phyloP scores from a whole-genome alignment of 768 basidiomycete genomes.

The Arthromyces matolae region DNA sequence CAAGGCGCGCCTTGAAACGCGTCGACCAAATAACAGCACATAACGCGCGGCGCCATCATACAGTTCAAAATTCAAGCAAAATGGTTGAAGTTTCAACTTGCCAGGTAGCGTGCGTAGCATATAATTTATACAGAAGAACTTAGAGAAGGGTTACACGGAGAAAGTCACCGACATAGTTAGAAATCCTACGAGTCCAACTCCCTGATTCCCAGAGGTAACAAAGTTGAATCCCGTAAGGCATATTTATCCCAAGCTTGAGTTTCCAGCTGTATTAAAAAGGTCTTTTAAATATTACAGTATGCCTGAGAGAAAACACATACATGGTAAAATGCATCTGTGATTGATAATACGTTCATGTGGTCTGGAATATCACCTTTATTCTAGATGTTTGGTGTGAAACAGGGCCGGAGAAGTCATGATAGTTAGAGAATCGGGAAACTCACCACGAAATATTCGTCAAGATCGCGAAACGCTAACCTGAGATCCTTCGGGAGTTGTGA shows the following conservation, averaged over 20 bases:
- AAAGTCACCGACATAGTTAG: too few relatives aligned
- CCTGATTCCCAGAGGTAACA: conserved; percentile 58
- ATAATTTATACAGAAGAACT: neutral
- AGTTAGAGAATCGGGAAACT: too few relatives aligned
- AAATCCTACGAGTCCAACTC: neutral
- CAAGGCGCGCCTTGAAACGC: conserved; percentile 13
- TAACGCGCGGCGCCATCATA: conserved; percentile 40
- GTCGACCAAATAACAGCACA: conserved; percentile 30
- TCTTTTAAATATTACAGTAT: neutral
- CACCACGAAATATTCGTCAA: conserved; percentile 63
- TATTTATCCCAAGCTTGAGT: conserved; percentile 48
- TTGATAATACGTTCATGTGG: conserved; percentile 37
- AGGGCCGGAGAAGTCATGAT: too few relatives aligned
- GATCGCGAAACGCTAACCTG: conserved; percentile 58
- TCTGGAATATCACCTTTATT: conserved; percentile 39
- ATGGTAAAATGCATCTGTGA: conserved; percentile 52
- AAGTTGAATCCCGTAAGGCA: conserved; percentile 43
- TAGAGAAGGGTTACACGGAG: too few relatives aligned
- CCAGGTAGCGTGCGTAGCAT: neutral
- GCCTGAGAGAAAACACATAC: conserved; percentile 35
- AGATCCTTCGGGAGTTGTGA: conserved; percentile 74
- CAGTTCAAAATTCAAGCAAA: too few relatives aligned
- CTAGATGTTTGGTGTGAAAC: too few relatives aligned
- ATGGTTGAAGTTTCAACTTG: too few relatives aligned
- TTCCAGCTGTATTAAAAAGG: conserved; percentile 38